These are phyloP conservation scores for Pelargonium cotyledonis DNA, from an alignment of 441 rosid genomes.

Conservation along the genomic window DNA sequence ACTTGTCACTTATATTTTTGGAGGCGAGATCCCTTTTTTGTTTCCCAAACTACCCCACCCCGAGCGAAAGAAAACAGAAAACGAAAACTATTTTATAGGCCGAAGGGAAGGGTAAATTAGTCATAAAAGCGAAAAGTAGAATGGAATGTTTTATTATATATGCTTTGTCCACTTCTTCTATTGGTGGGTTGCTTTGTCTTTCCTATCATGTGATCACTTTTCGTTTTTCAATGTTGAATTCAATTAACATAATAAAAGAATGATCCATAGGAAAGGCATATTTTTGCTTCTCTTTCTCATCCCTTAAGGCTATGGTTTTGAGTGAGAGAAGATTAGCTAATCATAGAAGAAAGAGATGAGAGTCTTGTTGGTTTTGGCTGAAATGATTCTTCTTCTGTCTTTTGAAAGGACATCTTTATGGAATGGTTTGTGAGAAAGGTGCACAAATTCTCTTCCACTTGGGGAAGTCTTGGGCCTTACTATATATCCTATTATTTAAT, in stretches of 20 bases:
- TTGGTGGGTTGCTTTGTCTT: neutral
- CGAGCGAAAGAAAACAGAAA: too few species aligned
- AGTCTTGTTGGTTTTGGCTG: neutral
- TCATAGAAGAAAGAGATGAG: conserved; percentile 1
- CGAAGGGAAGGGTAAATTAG: neutral
- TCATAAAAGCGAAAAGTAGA: neutral
- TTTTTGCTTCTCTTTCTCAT: neutral
- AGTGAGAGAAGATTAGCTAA: neutral
- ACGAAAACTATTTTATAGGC: too few species aligned
- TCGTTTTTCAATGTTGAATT: neutral
- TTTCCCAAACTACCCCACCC: conserved; percentile 7
- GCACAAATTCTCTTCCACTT: neutral
- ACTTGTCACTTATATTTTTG: neutral
- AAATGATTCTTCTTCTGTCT: neutral
- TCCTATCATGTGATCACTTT: conserved; percentile 9
- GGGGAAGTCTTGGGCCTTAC: neutral
- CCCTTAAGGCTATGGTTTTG: neutral
- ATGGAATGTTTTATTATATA: conserved; percentile 3
- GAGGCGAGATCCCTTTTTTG: neutral
- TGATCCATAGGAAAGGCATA: conserved; percentile 1
- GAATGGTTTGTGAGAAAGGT: neutral
- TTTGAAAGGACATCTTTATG: conserved; percentile 4
- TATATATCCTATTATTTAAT: neutral
- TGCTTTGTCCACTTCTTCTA: conserved; percentile 2
- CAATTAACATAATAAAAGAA: neutral